Evolutionary conservation across 148 eudicot species (phyloP).

Genomic region (Agrostemma githago): DNA sequence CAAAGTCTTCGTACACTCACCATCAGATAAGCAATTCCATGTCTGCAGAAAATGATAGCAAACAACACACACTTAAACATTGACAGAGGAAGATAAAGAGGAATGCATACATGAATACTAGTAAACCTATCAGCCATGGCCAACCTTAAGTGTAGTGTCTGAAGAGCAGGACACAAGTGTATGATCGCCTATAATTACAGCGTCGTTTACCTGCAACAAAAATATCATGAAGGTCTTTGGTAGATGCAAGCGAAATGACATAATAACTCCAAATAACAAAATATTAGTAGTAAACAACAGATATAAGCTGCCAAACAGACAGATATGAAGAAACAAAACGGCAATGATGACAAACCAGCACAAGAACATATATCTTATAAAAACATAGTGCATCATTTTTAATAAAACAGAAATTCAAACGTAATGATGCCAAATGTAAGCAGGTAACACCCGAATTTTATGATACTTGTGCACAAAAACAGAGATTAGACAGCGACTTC

Average conservation of each 20-base stretch:
- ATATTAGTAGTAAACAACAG: neutral
- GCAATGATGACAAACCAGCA: too few relatives aligned
- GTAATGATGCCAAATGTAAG: too few relatives aligned
- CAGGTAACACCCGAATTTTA: too few relatives aligned
- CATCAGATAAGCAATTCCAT: conserved; percentile 72
- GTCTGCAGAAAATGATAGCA: conserved; percentile 39
- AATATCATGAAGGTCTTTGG: conserved; percentile 4
- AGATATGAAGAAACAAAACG: neutral
- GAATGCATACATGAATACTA: neutral
- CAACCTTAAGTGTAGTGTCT: conserved; percentile 86
- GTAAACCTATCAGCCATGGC: neutral
- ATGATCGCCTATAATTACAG: conserved; percentile 72
- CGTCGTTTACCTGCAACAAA: conserved; percentile 82
- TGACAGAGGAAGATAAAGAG: conserved; percentile 1
- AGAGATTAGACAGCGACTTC: too few relatives aligned
- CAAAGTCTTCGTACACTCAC: conserved; percentile 70
- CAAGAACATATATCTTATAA: too few relatives aligned
- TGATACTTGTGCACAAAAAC: too few relatives aligned
- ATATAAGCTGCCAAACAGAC: neutral
- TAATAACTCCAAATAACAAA: too few relatives aligned
- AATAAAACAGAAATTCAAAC: too few relatives aligned
- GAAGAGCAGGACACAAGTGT: conserved; percentile 95
- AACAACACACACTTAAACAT: conserved; percentile 13
- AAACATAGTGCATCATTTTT: too few relatives aligned
- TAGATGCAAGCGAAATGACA: too few relatives aligned